Percentiles rank a stretch among this genome's conserved stretches.
These are phyloP conservation scores for Saksenaea oblongispora DNA, from an alignment of 371 early-diverging fungal genomes.

Conservation along the genomic window DNA sequence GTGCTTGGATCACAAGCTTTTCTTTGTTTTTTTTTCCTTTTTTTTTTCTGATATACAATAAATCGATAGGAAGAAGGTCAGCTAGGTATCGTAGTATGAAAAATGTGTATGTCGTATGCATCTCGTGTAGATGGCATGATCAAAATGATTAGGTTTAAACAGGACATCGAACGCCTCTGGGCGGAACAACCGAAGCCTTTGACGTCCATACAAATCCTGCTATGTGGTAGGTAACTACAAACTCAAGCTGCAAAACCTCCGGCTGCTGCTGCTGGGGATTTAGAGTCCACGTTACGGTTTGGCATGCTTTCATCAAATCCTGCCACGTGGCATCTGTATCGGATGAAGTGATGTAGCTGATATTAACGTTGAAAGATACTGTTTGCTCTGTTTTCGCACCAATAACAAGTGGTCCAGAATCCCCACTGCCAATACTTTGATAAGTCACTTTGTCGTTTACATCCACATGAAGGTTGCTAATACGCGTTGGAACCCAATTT, in stretches of 20 bases:
- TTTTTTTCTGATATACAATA: background rate
- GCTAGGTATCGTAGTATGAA: background rate
- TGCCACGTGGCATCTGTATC: background rate
- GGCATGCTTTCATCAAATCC: conserved; percentile 6
- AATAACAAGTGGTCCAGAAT: conserved; percentile 18
- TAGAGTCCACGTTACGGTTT: background rate
- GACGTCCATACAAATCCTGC: conserved; percentile 10
- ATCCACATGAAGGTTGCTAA: conserved; percentile 13
- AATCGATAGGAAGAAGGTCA: background rate
- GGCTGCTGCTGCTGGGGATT: background rate
- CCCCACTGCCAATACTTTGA: conserved; percentile 17
- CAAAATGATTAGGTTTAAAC: background rate
- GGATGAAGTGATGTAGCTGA: conserved; percentile 13
- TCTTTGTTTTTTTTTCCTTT: background rate
- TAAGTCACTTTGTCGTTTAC: conserved; percentile 13
- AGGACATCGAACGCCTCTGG: conserved; percentile 11
- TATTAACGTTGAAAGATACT: conserved; percentile 12
- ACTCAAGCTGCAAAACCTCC: background rate
- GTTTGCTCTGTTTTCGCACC: background rate
- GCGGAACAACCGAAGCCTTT: conserved; percentile 2
- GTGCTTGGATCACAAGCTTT: background rate
- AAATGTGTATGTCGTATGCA: background rate
- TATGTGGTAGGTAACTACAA: conserved; percentile 12
- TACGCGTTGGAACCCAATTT: conserved; percentile 29
- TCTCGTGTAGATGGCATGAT: background rate